A percentile compares a stretch with the other conserved stretches of the same genome.
phyloP scores from a whole-genome alignment of 805 yeast genomes.

The Spencermartinsiella europaea region DNA sequence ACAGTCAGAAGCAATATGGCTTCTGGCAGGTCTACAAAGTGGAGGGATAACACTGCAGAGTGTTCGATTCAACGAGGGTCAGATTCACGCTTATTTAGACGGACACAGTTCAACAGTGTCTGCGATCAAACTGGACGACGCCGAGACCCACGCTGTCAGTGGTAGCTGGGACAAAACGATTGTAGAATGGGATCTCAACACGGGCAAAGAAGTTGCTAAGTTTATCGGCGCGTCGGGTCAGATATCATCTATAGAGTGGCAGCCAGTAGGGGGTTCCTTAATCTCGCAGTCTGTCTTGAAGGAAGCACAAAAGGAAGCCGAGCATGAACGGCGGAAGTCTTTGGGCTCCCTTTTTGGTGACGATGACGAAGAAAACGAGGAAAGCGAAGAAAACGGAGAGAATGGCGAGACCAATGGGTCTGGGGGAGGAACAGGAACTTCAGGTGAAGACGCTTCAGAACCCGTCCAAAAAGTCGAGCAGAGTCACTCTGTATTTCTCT shows the following conservation, averaged over 20 bases:
- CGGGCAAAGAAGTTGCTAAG: conserved; percentile 50
- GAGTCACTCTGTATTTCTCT: conserved; percentile 48
- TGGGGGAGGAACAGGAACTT: conserved; percentile 3
- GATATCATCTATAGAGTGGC: conserved; percentile 64
- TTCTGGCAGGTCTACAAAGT: conserved; percentile 64
- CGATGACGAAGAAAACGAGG: conserved; percentile 40
- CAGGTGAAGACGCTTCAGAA: conserved; percentile 2
- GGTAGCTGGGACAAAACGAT: conserved; percentile 90
- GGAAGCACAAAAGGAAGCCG: conserved; percentile 22
- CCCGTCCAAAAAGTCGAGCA: conserved; percentile 2
- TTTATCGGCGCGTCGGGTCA: conserved; percentile 69
- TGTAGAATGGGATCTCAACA: conserved; percentile 78
- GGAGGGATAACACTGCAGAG: conserved; percentile 90
- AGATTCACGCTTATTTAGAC: conserved; percentile 68
- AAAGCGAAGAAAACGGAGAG: conserved; percentile 7
- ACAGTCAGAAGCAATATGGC: conserved; percentile 78
- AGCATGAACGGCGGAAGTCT: conserved; percentile 22
- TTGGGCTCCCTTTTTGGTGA: conserved; percentile 57
- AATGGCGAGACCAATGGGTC: conserved; percentile 3
- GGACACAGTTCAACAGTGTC: conserved; percentile 74
- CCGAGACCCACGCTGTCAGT: conserved; percentile 61
- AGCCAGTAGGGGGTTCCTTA: conserved; percentile 30
- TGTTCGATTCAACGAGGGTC: conserved; percentile 76
- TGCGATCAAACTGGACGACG: conserved; percentile 54
- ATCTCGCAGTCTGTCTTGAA: conserved; percentile 19